Evolutionary conservation across 768 basidiomycete genomes (phyloP), one percentile per base, ranked within the genome.

Genomic region (Phylloporus sp.): DNA sequence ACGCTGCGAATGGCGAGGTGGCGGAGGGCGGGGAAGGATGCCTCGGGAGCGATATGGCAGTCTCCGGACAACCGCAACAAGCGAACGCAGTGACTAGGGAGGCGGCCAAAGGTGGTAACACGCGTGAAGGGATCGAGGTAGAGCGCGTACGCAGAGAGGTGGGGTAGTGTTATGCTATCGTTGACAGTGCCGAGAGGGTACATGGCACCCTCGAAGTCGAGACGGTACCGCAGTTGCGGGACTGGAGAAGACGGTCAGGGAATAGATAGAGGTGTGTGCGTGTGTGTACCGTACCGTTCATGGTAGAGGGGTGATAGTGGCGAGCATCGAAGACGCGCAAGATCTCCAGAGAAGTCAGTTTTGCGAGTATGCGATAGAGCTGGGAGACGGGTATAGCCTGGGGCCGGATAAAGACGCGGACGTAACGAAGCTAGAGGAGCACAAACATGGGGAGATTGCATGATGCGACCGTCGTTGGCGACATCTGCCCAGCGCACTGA

Each of bases 151-250:
- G 61, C 53, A 18, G 45, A 27, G 15, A 73, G 63, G 52, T 20
- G 50, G 13, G 59, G 42, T 20, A 45, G 50, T 23, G 45, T 27
- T 13, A 13, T 23, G 28, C 26, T 11, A 24, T 45, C 52, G 9
- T 10, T 22, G 27, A 26, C 45, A 31, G 22, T n/a, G 0, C 15
- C 6, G 22, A 34, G 1, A 12, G 72, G 74, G 43, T 68, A 74
- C 65, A 75, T 68, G 6, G 69, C 68, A n/a, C 63, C 54, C 53
- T 75, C 73, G 55, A 72, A 73, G 46, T 69, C 55, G 29, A 70
- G 52, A 49, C 41, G 56, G 38, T 59, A 59, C 32, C 58, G 55
- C 40, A 47, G 42, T 41, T 60, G 52, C 8, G 59, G 62, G n/a
- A 59, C 61, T 63, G 39, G 32, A 36, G 10, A 32, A 2, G 39